Evolutionary conservation across 352 stramenopile species (phyloP).

Genomic region (Phytophthora aleatoria): DNA sequence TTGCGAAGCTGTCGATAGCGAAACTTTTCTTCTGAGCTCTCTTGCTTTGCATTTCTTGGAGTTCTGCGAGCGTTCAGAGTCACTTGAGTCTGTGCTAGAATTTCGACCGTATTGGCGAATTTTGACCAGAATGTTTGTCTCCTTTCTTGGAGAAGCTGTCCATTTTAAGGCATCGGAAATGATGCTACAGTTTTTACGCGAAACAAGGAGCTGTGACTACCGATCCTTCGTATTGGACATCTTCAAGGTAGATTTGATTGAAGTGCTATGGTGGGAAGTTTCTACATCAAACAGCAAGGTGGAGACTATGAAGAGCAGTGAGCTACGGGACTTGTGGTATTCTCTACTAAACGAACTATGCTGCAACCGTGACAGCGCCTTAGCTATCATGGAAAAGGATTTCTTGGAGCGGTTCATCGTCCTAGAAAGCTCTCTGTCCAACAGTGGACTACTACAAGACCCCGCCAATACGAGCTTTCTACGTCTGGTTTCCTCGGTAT

Average conservation of each 20-base stretch:
- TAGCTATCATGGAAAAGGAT: constrained; percentile 15
- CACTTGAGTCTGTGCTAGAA: not conserved
- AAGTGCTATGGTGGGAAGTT: constrained; percentile 21
- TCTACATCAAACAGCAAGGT: not conserved
- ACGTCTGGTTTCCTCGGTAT: constrained; percentile 9
- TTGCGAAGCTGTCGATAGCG: not conserved
- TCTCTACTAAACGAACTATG: constrained; percentile 20
- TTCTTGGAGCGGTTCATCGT: constrained; percentile 22
- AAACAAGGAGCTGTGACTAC: not conserved
- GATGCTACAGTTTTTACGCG: constrained; percentile 13
- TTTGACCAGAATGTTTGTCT: constrained; percentile 15
- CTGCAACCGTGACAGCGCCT: constrained; percentile 1
- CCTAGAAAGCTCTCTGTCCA: not conserved
- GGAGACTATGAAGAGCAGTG: not conserved
- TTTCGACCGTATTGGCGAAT: constrained; percentile 19
- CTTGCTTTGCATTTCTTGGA: constrained; percentile 1
- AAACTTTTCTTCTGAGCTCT: not conserved
- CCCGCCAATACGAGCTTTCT: constrained; percentile 2
- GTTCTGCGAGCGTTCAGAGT: not conserved
- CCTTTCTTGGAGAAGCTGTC: not conserved
- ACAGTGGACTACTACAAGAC: not conserved
- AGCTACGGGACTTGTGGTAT: constrained; percentile 16
- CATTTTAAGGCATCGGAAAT: constrained; percentile 4
- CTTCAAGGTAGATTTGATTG: constrained; percentile 19
- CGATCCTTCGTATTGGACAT: constrained; percentile 1